Evolutionary conservation across 2,329 filamentous ascomycete genomes (phyloP).

Genomic region (Thelonectria discophora): DNA sequence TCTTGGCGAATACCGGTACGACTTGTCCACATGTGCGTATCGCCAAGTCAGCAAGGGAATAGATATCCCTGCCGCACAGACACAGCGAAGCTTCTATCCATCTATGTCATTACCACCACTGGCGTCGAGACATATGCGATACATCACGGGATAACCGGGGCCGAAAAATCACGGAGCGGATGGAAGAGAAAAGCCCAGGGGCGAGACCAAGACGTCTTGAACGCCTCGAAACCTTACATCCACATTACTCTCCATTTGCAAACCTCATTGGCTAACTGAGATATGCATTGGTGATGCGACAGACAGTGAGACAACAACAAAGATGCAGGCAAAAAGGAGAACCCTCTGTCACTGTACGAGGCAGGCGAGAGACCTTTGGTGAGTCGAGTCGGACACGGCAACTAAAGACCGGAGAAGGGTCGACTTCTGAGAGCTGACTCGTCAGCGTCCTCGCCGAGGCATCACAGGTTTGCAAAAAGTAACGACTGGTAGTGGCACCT

Average conservation of each 20-base stretch:
- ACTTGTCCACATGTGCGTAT: no score
- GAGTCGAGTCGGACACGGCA: not conserved
- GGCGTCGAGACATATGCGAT: not conserved
- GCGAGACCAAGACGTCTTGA: not conserved
- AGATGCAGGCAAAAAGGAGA: not conserved
- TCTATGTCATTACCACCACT: no score
- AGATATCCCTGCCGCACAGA: not conserved
- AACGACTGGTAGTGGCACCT: not conserved
- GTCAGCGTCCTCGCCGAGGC: not conserved
- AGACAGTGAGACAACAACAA: not conserved
- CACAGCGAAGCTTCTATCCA: no score
- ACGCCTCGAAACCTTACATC: slow-evolving; percentile 8
- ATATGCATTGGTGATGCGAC: not conserved
- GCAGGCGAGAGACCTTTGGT: not conserved
- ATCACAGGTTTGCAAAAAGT: slow-evolving; percentile 12
- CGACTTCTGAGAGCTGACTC: slow-evolving; percentile 3
- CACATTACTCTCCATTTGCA: slow-evolving; percentile 2
- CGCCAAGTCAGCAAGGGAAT: not conserved
- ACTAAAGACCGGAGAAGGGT: not conserved
- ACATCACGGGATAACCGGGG: not conserved
- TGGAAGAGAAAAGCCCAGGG: not conserved
- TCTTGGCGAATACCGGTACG: no score
- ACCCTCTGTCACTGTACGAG: not conserved
- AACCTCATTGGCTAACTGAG: not conserved
- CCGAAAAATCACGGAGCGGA: not conserved